Evolutionary conservation across 2,329 filamentous ascomycete genomes (phyloP).

Genomic region (Achaetomium macrosporum): DNA sequence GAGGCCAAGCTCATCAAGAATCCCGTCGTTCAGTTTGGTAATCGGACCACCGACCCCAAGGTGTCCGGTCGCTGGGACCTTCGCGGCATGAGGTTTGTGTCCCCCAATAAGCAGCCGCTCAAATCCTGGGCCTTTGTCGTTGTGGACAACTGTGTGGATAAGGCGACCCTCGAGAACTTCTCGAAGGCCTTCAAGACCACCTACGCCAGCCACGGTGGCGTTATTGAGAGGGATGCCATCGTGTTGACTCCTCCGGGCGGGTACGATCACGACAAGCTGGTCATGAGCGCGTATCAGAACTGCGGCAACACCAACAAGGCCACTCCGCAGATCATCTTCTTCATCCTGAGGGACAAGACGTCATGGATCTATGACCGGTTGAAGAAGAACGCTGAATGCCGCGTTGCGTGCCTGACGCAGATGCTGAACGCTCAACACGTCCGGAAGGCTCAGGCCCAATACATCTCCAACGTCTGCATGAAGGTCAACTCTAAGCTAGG

Average conservation of each 20-base stretch:
- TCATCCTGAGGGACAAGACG: slow-evolving; percentile 68
- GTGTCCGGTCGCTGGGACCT: slow-evolving; percentile 80
- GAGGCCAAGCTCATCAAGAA: slow-evolving; percentile 65
- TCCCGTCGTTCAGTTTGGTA: slow-evolving; percentile 64
- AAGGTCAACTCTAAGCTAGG: slow-evolving; percentile 97
- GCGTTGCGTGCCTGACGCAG: slow-evolving; percentile 77
- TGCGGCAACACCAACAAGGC: slow-evolving; percentile 48
- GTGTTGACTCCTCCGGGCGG: slow-evolving; percentile 31
- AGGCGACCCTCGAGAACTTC: slow-evolving; percentile 56
- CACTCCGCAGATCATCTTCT: slow-evolving; percentile 71
- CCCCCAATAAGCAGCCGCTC: slow-evolving; percentile 56
- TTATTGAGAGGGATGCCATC: slow-evolving; percentile 31
- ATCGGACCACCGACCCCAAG: slow-evolving; percentile 53
- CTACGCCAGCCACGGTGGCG: slow-evolving; percentile 48
- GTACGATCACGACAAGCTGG: slow-evolving; percentile 40
- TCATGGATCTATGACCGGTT: slow-evolving; percentile 70
- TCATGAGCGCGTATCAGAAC: slow-evolving; percentile 49
- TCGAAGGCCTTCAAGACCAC: slow-evolving; percentile 36
- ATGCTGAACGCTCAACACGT: slow-evolving; percentile 70
- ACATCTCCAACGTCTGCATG: slow-evolving; percentile 90
- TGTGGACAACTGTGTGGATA: slow-evolving; percentile 49
- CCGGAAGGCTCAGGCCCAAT: slow-evolving; percentile 65
- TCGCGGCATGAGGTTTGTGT: slow-evolving; percentile 70
- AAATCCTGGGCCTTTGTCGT: slow-evolving; percentile 70
- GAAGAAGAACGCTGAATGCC: slow-evolving; percentile 85